Conservation (phyloP, 257 asterid species). For the Solanum corneliomulleri region DNA sequence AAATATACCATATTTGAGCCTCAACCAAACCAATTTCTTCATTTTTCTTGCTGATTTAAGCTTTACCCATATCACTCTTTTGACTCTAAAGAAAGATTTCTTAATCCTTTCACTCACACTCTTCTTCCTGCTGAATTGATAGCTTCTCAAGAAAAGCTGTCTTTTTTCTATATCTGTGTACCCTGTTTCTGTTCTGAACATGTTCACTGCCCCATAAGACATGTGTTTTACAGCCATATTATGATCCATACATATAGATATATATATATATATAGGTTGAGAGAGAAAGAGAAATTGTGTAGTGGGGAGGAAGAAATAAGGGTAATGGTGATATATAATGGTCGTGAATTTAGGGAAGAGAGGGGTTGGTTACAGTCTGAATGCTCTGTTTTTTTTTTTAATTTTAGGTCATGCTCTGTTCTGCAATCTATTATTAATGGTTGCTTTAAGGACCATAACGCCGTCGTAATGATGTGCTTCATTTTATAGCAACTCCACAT, state of each 20-base stretch:
- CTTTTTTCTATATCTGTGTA: conserved; percentile 55
- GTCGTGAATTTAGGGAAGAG: not conserved
- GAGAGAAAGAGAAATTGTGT: not conserved
- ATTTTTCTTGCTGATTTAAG: conserved; percentile 35
- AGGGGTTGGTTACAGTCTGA: not conserved
- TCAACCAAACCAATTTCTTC: conserved; percentile 40
- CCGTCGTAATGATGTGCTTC: not conserved
- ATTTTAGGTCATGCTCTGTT: not conserved
- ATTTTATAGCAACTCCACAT: not conserved
- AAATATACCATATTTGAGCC: conserved; percentile 44
- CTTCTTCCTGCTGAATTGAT: conserved; percentile 67
- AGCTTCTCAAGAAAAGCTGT: conserved; percentile 78
- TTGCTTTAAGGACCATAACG: not conserved
- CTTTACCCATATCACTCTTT: conserved; percentile 27
- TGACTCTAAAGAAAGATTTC: conserved; percentile 41
- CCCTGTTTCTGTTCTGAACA: conserved; percentile 24
- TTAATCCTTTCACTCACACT: conserved; percentile 38
- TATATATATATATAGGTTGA: not conserved
- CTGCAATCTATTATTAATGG: not conserved
- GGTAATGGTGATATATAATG: not conserved
- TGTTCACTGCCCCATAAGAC: conserved; percentile 9
- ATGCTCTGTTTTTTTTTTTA: not conserved
- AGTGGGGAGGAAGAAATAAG: not conserved
- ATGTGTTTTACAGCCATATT: conserved; percentile 20
- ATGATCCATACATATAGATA: not conserved